These are phyloP conservation scores for Tolypocladium capitatum DNA, from an alignment of 2,329 filamentous ascomycete genomes.

Conservation along the genomic window DNA sequence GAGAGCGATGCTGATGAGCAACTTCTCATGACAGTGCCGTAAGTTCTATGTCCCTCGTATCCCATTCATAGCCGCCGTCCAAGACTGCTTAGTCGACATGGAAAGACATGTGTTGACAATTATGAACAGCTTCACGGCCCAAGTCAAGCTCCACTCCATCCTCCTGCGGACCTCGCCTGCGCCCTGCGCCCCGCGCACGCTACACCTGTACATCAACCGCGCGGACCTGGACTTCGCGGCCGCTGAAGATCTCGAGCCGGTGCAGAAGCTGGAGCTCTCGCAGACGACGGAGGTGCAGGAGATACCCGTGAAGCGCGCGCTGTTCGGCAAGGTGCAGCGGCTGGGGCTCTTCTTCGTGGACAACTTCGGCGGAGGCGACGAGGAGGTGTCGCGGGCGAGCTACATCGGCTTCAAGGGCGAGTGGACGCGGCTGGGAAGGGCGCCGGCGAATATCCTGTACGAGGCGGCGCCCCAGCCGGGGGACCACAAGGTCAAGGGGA, in stretches of 20 bases:
- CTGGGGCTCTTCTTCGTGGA: conserved; percentile 82
- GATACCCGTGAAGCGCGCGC: conserved; percentile 71
- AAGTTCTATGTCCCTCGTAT: no score
- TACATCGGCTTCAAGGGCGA: conserved; percentile 92
- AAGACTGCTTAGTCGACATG: no score
- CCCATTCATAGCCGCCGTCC: no score
- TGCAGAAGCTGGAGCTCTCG: conserved; percentile 64
- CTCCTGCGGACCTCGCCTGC: conserved; percentile 68
- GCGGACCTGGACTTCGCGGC: conserved; percentile 74
- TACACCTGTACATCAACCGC: conserved; percentile 80
- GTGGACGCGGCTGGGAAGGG: conserved; percentile 66
- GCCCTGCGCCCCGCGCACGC: conserved; percentile 59
- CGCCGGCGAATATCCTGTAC: conserved; percentile 73
- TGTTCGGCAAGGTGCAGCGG: conserved; percentile 75
- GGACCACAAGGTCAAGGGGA: conserved; percentile 63
- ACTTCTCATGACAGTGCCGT: conserved; percentile 86
- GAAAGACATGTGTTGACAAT: no score
- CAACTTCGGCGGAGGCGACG: conserved; percentile 71
- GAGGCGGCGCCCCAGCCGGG: conserved; percentile 85
- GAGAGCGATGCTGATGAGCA: conserved; percentile 84
- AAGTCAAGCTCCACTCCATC: conserved; percentile 84
- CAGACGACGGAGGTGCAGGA: conserved; percentile 77
- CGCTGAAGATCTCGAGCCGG: conserved; percentile 55
- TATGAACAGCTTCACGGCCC: conserved; percentile 64
- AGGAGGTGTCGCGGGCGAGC: conserved; percentile 63